Base-by-base conservation (phyloP, 2,329 filamentous ascomycete species). In the Beauveria asiatica region DNA sequence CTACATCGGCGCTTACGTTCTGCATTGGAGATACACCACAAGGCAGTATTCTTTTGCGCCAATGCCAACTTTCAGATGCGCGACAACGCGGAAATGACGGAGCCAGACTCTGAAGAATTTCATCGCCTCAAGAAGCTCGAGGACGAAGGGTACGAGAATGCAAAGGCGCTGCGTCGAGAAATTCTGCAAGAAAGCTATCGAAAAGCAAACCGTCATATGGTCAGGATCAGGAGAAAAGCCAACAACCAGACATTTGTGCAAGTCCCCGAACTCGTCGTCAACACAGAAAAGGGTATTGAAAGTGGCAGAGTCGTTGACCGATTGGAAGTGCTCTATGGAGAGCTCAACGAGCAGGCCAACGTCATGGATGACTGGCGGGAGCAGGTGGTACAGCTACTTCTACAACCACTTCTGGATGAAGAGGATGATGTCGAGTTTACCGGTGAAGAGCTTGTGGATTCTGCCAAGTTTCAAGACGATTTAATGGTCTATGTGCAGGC, bases 381-480 rank as follows among this genome's bases (percentile, higher is more conserved):
- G 61, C 79, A 84, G 46, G 85, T 92, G 61, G 80, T 90, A 19
- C 81, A 88, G 58, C 81, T 93, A 21, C 78, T 97, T 10, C 75
- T 89, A 11, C 81, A 85, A 62, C 85, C 90, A 0, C 79, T 97
- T 1, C 84, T 97, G 19, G 94, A 97, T 66, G 86, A 94, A 68
- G 91, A 96, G 45, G 84, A 85, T 1, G 77, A 77, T 17, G 74
- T 81, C 10, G 90, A 96, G 61, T 82, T 85, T 2, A 93, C 91
- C 11, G 94, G 94, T 25, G 88, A 97, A 62, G 94, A 97, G 70
- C 94, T 96, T 64, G 89, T 91, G 65, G 84, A 89, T 37, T 96
- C 93, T 0, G 90, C 92, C 0, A 90, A 90, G 70, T 82, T 87
- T 50, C 93, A 97, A 73, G 93, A 97, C 63, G 86, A 95, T 69